Conservation (phyloP, 352 stramenopile species). For the Achlya hypogyna region DNA sequence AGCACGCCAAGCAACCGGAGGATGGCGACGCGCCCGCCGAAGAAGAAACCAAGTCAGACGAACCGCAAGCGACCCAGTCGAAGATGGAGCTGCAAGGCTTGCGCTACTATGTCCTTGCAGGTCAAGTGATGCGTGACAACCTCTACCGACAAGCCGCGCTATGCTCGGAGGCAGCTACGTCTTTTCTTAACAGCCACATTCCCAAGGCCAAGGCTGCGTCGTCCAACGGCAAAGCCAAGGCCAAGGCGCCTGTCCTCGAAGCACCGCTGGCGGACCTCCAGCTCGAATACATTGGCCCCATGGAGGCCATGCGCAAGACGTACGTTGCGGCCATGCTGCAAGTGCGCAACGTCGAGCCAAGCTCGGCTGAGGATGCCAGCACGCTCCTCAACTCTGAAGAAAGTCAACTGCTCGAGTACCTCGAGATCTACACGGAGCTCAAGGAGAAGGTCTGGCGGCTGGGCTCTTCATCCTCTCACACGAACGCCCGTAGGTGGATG, state of each 20-base stretch:
- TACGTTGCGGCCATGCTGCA: conserved; percentile 41
- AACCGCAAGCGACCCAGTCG: conserved; percentile 23
- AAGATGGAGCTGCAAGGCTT: conserved; percentile 44
- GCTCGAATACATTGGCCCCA: conserved; percentile 45
- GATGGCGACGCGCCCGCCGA: not conserved
- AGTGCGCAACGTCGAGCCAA: conserved; percentile 25
- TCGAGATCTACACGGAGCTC: conserved; percentile 79
- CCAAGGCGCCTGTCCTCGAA: conserved; percentile 32
- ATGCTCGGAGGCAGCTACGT: conserved; percentile 33
- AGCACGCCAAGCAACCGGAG: conserved; percentile 30
- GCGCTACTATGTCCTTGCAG: conserved; percentile 75
- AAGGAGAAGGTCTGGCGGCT: conserved; percentile 57
- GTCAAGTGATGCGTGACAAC: conserved; percentile 73
- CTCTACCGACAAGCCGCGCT: conserved; percentile 44
- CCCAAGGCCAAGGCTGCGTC: conserved; percentile 23
- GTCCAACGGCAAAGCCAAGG: conserved; percentile 61
- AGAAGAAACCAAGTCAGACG: conserved; percentile 9
- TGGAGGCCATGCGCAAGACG: conserved; percentile 43
- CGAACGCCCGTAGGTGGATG: conserved; percentile 26
- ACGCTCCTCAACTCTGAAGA: conserved; percentile 31
- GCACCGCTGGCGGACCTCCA: conserved; percentile 9
- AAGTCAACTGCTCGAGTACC: conserved; percentile 54
- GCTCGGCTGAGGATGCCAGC: conserved; percentile 24
- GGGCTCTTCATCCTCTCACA: not conserved
- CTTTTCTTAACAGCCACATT: conserved; percentile 45